phyloP scores from a whole-genome alignment of 192 early-diverging fungal species.

The Gamsiella multidivaricata region DNA sequence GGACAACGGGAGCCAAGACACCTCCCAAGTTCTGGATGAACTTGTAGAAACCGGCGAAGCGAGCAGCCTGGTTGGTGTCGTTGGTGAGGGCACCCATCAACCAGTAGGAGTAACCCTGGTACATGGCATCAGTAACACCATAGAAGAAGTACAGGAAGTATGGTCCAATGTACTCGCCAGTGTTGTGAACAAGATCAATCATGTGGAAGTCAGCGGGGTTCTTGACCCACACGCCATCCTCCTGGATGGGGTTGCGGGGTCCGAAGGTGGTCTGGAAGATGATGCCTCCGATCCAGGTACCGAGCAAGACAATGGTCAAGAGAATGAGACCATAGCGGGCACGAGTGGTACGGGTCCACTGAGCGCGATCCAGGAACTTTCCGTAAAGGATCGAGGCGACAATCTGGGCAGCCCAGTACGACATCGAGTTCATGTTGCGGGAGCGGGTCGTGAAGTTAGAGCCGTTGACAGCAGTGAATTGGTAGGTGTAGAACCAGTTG shows the following conservation, averaged over 20 bases:
- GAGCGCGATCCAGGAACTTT: conserved; percentile 67
- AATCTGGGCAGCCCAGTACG: conserved; percentile 86
- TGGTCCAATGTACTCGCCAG: conserved; percentile 60
- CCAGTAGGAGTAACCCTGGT: conserved; percentile 86
- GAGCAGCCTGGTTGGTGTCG: conserved; percentile 77
- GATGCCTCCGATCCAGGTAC: conserved; percentile 71
- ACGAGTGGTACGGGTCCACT: conserved; percentile 68
- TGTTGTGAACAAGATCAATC: conserved; percentile 34
- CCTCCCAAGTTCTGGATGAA: conserved; percentile 53
- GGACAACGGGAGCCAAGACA: conserved; percentile 47
- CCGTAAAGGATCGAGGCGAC: conserved; percentile 70
- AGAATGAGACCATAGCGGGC: conserved; percentile 69
- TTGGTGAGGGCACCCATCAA: conserved; percentile 87
- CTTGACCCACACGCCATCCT: not conserved
- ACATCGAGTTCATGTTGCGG: conserved; percentile 74
- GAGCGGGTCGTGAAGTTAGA: conserved; percentile 71
- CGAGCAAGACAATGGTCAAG: conserved; percentile 58
- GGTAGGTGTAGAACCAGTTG: conserved; percentile 86
- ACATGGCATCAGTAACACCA: conserved; percentile 84
- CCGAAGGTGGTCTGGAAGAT: conserved; percentile 67
- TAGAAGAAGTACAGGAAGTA: conserved; percentile 79
- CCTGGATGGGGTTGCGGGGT: conserved; percentile 1
- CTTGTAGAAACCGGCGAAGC: conserved; percentile 70
- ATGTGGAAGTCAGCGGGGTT: conserved; percentile 34
- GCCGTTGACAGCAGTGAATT: conserved; percentile 66